phyloP scores from a whole-genome alignment of 306 rosid species.

The Pterocarpus santalinus region DNA sequence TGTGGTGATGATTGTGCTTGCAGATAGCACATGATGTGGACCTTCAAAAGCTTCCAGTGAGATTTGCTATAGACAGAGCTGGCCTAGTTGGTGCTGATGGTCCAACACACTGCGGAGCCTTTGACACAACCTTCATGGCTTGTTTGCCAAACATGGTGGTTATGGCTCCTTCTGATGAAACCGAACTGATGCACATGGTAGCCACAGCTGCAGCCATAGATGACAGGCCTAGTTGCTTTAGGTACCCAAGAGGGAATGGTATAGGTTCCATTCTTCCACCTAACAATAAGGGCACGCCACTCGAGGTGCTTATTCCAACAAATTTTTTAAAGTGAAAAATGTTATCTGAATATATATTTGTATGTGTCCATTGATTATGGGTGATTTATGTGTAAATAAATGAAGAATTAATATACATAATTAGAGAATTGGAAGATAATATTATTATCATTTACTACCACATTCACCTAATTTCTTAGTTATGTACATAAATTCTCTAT shows the following conservation, averaged over 20 bases:
- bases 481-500: too few species aligned
- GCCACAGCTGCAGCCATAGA: conserved; percentile 82
- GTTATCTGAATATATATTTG: too few species aligned
- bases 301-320: conserved; percentile 53
- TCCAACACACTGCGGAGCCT: conserved; percentile 83
- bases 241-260: conserved; percentile 75
- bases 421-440: too few species aligned
- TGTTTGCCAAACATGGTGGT: conserved; percentile 81
- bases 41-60: conserved; percentile 72
- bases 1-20: conserved; percentile 28
- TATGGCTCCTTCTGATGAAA: conserved; percentile 76
- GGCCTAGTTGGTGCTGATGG: conserved; percentile 82
- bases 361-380: too few species aligned
- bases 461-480: too few species aligned
- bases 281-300: conserved; percentile 60
- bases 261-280: conserved; percentile 65
- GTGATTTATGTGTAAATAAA: too few species aligned
- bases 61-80: conserved; percentile 72
- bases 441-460: too few species aligned
- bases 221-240: conserved; percentile 74
- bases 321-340: too few species aligned
- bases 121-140: conserved; percentile 75
- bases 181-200: conserved; percentile 72
- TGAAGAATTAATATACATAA: too few species aligned
- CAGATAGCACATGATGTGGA: conserved; percentile 79